These are phyloP conservation scores for Ramalina intermedia DNA, from an alignment of 495 filamentous ascomycete species.

Conservation along the genomic window DNA sequence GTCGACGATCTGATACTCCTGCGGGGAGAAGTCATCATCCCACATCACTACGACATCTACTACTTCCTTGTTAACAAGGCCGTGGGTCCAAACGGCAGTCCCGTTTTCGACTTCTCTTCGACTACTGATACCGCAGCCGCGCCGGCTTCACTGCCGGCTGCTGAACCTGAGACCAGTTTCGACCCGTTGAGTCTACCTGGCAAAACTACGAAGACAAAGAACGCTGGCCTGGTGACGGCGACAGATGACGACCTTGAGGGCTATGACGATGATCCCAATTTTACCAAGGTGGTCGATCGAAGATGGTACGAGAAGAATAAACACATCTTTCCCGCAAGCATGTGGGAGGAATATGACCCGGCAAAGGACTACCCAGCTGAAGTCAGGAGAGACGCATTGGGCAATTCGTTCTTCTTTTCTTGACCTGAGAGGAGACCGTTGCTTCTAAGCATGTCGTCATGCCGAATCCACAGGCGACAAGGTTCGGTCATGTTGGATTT, in stretches of 20 bases:
- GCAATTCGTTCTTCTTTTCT: conserved; percentile 87
- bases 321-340: conserved; percentile 89
- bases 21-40: conserved; percentile 80
- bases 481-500: too few relatives aligned
- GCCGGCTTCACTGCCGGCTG: conserved; percentile 8
- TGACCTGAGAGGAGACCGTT: too few relatives aligned
- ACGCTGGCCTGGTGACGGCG: not conserved
- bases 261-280: conserved; percentile 56
- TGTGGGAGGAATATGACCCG: conserved; percentile 92
- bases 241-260: conserved; percentile 48
- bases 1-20: conserved; percentile 97
- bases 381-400: conserved; percentile 66
- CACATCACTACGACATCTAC: conserved; percentile 94
- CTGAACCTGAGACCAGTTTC: conserved; percentile 22
- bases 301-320: conserved; percentile 96
- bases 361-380: conserved; percentile 71
- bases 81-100: conserved; percentile 51
- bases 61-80: conserved; percentile 88
- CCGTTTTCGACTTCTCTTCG: conserved; percentile 67
- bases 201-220: conserved; percentile 22
- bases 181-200: conserved; percentile 32
- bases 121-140: conserved; percentile 17
- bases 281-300: conserved; percentile 91
- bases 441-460: too few relatives aligned
- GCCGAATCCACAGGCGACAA: too few relatives aligned